These are phyloP conservation scores for Nemophila menziesii DNA, from an alignment of 257 asterid species.

Conservation along the genomic window DNA sequence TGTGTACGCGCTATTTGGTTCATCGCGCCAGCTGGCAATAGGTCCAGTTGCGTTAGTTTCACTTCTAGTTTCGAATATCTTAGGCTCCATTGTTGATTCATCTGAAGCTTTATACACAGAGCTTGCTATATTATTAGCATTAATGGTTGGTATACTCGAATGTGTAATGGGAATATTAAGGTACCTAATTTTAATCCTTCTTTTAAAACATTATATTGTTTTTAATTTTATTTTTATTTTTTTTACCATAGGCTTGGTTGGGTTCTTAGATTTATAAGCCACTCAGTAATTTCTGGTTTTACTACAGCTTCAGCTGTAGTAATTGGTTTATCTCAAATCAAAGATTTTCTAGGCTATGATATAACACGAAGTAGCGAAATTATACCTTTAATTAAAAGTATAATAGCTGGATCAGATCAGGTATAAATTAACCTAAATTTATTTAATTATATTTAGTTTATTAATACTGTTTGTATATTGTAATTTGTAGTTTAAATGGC, in stretches of 20 bases:
- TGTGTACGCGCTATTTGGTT: slow-evolving; percentile 82
- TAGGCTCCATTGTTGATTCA: slow-evolving; percentile 71
- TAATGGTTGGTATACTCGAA: slow-evolving; percentile 92
- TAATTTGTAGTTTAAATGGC: slow-evolving; percentile 71
- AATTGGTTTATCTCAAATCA: slow-evolving; percentile 92
- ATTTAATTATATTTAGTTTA: not conserved
- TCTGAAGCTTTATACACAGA: slow-evolving; percentile 82
- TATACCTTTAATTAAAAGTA: slow-evolving; percentile 72
- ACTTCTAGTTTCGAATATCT: slow-evolving; percentile 82
- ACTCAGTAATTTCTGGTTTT: slow-evolving; percentile 99
- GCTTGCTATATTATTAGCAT: slow-evolving; percentile 87
- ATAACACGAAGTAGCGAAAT: slow-evolving; percentile 93
- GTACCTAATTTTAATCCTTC: slow-evolving; percentile 28
- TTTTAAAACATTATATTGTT: slow-evolving; percentile 4
- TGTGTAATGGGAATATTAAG: slow-evolving; percentile 88
- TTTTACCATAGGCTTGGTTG: slow-evolving; percentile 81
- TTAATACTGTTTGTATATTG: slow-evolving; percentile 2
- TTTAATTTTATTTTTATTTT: slow-evolving; percentile 4
- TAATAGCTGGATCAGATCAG: slow-evolving; percentile 75
- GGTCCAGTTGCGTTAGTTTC: slow-evolving; percentile 99
- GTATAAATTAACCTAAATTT: slow-evolving; percentile 23
- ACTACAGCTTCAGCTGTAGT: slow-evolving; percentile 99
- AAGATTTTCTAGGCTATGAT: slow-evolving; percentile 90
- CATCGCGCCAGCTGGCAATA: slow-evolving; percentile 98
- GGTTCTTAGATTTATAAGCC: slow-evolving; percentile 98